A percentile compares a stretch with the other conserved stretches of the same genome.
phyloP scores from a whole-genome alignment of 371 early-diverging fungal genomes.

The Choanephora cucurbitarum region DNA sequence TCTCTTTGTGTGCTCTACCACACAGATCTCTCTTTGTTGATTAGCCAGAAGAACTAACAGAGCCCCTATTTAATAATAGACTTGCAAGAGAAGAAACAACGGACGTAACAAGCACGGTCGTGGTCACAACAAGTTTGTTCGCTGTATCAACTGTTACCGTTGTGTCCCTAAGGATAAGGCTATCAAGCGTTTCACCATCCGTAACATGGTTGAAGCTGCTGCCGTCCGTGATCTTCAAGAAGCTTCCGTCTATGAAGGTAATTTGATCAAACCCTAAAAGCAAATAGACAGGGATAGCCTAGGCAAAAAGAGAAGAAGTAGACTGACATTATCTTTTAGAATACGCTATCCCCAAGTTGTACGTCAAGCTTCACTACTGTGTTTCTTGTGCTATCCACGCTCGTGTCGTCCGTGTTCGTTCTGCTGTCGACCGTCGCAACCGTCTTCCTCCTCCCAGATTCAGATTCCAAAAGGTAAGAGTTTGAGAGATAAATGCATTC shows the following conservation, averaged over 20 bases:
- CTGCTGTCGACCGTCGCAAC: constrained; percentile 87
- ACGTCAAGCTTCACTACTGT: constrained; percentile 98
- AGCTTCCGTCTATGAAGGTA: constrained; percentile 88
- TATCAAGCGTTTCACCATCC: constrained; percentile 97
- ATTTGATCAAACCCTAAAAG: too few relatives aligned
- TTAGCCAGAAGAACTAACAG: neutral
- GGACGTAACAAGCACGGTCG: constrained; percentile 99
- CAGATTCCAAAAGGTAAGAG: constrained; percentile 64
- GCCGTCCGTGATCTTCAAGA: constrained; percentile 96
- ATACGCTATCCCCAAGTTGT: constrained; percentile 97
- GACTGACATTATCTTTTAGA: constrained; percentile 42
- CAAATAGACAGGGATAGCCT: too few relatives aligned
- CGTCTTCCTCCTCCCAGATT: constrained; percentile 92
- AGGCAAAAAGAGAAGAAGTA: too few relatives aligned
- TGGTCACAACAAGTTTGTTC: constrained; percentile 95
- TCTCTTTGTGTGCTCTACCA: too few relatives aligned
- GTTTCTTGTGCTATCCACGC: constrained; percentile 99
- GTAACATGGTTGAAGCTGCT: constrained; percentile 98
- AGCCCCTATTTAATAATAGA: constrained; percentile 47
- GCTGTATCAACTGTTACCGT: constrained; percentile 99
- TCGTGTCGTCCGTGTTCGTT: constrained; percentile 97
- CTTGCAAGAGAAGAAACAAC: constrained; percentile 97
- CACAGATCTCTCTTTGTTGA: neutral
- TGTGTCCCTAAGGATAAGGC: constrained; percentile 99
- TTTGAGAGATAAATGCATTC: too few relatives aligned